Evolutionary conservation across 768 basidiomycete species (phyloP), one percentile per base, ranked within the genome.

Genomic region (Calocybe indica): DNA sequence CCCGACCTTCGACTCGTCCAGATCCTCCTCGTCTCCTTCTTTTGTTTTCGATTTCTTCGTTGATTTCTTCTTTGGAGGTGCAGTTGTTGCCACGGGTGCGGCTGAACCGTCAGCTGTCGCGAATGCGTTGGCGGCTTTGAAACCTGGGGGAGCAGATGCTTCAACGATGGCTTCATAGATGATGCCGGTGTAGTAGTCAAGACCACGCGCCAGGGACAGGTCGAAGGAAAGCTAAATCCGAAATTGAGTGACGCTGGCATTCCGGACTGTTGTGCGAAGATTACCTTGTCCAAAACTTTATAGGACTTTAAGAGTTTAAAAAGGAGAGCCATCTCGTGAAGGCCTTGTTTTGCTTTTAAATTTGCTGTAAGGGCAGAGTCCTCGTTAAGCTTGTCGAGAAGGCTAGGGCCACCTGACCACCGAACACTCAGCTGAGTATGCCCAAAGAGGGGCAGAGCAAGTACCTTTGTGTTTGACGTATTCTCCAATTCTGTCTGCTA

Each of bases 131-230:
- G 79, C 68, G 31, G 70, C 55, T 50, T 74, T 75, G 69, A 92
- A 83, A 2, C 82, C 83, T 0, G 95, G 94, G 1, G 95, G 93
- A 0, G 94, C 94, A 7, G 94, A 97, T 1, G 85, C 90, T 59
- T 91, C 92, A 36, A 92, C 89, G 52, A 89, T 80, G 37, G 92
- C 96, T 67, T 99, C 95, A 67, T 95, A 98, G 62, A 98, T 98
- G 58, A 99, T 85, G 12, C 96, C 96, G 1, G 95, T 99, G 68
- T 99, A 98, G 67, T 99, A 98, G 65, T 98, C 96, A 14, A 98
- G 78, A 35, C 95, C 95, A 31, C 95, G 86, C n/a, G 95, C 95
- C 10, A 99, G 81, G 2, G 93, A 96, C 54, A 98, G 78, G 65
- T 99, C 95, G 61, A 99, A 97, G 2, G 91, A 94, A 58, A 99